Base-by-base conservation (phyloP, 305 asterid species). In the Fraxinus greggii region DNA sequence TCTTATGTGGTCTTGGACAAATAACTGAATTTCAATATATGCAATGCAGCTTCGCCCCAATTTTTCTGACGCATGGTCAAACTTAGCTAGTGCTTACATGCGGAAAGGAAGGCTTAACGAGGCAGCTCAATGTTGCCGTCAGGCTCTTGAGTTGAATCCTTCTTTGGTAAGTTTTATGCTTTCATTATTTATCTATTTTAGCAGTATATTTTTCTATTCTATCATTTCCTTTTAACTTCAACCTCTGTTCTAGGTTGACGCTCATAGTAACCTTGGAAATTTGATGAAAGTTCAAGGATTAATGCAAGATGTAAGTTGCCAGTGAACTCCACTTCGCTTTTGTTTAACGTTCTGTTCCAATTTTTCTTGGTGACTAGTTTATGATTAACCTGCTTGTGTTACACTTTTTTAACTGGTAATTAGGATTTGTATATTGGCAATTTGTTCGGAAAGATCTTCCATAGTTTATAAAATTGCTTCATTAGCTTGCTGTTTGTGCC, bases 231-330 rank as follows among this genome's bases (percentile, higher is more conserved):
- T 54, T 83, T 72, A 78, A 78, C 74, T 56, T 80, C 8, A 48
- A 69, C 26, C 38, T 76, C 75, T 80, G 75, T 82, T 75, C 23
- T 85, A 96, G 99, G 99, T 96, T 81, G 99, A 96, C 88, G 98
- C 99, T 83, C 99, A 96, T 83, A 93, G 99, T 82, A 96, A 96
- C 89, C 96, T 96, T 82, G 99, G 99, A 69, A 96, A 96, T 90
- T 86, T 96, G 89, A 93, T 96, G 99, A 96, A 96, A 91, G 98
- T 98, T 75, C 99, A 96, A 89, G 99, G 99, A 75, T 81, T 93
- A 84, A 88, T 91, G 75, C 97, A 94, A 89, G 99, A 96, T 92
- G 99, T 96, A 86, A 82, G 75, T 70, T 19, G 38, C 24, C 40
- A 31, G 33, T 70, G 40, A 31, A 70, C 40, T 70, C 40, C 75